Conservation (phyloP, 192 early-diverging fungal species). For the Coemansia sp. region DNA sequence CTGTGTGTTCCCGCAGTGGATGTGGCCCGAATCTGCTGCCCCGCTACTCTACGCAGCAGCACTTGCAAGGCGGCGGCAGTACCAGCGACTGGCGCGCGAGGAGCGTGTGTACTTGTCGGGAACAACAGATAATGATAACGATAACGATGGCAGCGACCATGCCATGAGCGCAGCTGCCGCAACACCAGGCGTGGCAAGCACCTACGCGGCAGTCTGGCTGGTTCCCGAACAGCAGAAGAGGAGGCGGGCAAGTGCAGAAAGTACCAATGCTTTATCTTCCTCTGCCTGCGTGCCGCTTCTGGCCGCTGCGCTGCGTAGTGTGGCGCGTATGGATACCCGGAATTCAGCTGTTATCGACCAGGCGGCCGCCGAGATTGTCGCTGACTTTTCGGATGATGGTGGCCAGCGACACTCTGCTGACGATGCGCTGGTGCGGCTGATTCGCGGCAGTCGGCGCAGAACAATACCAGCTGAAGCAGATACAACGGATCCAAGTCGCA, state of each 20-base stretch:
- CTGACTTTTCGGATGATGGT: background rate
- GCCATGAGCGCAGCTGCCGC: conserved; percentile 10
- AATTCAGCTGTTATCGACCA: background rate
- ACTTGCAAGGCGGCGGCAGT: conserved; percentile 23
- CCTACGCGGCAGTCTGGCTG: conserved; percentile 35
- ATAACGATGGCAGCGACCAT: background rate
- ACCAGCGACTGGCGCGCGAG: conserved; percentile 10
- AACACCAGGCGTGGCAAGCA: conserved; percentile 42
- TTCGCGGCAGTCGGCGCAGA: background rate
- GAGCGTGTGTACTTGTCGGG: conserved; percentile 5
- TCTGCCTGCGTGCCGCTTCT: background rate
- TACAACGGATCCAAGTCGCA: background rate
- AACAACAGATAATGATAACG: background rate
- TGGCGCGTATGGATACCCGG: background rate
- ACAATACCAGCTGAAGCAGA: too few species aligned
- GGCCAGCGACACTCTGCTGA: background rate
- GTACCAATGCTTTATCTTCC: too few species aligned
- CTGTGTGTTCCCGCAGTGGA: conserved; percentile 28
- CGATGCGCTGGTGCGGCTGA: conserved; percentile 9
- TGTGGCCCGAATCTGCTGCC: conserved; percentile 35
- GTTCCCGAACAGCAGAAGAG: conserved; percentile 11
- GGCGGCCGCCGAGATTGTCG: background rate
- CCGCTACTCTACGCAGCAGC: conserved; percentile 27
- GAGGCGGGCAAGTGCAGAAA: background rate
- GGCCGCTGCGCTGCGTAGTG: conserved; percentile 14